Conservation (phyloP, 2,329 filamentous ascomycete genomes). For the Aphanocladium album region DNA sequence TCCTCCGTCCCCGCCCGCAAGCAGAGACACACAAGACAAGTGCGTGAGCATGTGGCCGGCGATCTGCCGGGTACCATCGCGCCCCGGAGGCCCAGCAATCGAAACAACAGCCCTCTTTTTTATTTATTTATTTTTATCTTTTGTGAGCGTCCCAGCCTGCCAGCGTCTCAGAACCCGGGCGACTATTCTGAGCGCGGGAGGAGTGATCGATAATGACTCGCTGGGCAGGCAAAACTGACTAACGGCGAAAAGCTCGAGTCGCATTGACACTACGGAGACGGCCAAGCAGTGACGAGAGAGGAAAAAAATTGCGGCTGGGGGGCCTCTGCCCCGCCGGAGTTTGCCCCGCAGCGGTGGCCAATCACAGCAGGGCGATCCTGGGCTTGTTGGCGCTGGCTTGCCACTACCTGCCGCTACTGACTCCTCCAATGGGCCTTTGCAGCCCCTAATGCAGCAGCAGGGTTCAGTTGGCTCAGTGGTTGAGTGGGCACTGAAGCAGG, state of each 20-base stretch:
- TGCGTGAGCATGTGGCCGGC: neutral
- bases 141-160: neutral
- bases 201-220: slow-evolving; percentile 5
- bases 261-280: neutral
- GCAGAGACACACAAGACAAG: neutral
- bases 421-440: neutral
- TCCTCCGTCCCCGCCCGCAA: slow-evolving; percentile 2
- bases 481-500: no score
- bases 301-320: slow-evolving; percentile 7
- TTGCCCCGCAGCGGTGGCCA: neutral
- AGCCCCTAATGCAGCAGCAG: neutral
- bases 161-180: slow-evolving; percentile 7
- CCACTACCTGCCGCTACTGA: slow-evolving; percentile 4
- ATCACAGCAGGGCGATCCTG: neutral
- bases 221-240: neutral
- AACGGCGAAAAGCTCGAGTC: neutral
- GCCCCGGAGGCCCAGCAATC: neutral
- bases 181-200: slow-evolving; percentile 3
- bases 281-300: neutral
- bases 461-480: neutral
- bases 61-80: slow-evolving; percentile 6
- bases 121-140: neutral
- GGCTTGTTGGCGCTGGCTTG: slow-evolving; percentile 3
- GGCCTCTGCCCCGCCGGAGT: slow-evolving; percentile 9
- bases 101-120: neutral